Conservation (phyloP, 2,329 filamentous ascomycete species). For the Phaeomoniella chlamydospora region DNA sequence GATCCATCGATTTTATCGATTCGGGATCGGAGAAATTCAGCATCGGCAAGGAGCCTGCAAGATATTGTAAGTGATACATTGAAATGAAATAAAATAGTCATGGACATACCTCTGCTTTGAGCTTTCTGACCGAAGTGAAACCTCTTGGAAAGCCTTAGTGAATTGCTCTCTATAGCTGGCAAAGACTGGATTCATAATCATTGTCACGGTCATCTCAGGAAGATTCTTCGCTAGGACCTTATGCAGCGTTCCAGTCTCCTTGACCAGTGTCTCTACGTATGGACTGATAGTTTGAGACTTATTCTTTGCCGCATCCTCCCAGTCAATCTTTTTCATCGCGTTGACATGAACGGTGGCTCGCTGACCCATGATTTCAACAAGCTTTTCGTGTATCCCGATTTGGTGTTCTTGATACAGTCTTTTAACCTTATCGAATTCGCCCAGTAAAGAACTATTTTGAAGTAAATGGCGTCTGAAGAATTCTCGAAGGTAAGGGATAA, state of each 20-base stretch:
- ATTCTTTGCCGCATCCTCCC: conserved; percentile 40
- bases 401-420: conserved; percentile 79
- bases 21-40: conserved; percentile 55
- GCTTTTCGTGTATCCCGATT: conserved; percentile 77
- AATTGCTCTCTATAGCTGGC: conserved; percentile 68
- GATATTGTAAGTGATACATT: too few relatives aligned
- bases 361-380: conserved; percentile 82
- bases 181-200: conserved; percentile 82
- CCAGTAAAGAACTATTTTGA: conserved; percentile 43
- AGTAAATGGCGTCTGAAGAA: conserved; percentile 65
- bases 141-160: conserved; percentile 52
- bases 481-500: conserved; percentile 83
- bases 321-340: conserved; percentile 59
- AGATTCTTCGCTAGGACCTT: conserved; percentile 72
- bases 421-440: conserved; percentile 79
- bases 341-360: conserved; percentile 61
- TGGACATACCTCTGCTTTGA: conserved; percentile 56
- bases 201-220: conserved; percentile 57
- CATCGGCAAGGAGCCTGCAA: conserved; percentile 58
- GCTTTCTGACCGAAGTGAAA: conserved; percentile 47
- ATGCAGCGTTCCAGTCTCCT: conserved; percentile 74
- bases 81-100: conserved; percentile 8
- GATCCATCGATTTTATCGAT: conserved; percentile 69
- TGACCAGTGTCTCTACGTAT: conserved; percentile 78
- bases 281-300: conserved; percentile 37